phyloP scores from a whole-genome alignment of 2,329 filamentous ascomycete species.

The Microdochium trichocladiopsis region DNA sequence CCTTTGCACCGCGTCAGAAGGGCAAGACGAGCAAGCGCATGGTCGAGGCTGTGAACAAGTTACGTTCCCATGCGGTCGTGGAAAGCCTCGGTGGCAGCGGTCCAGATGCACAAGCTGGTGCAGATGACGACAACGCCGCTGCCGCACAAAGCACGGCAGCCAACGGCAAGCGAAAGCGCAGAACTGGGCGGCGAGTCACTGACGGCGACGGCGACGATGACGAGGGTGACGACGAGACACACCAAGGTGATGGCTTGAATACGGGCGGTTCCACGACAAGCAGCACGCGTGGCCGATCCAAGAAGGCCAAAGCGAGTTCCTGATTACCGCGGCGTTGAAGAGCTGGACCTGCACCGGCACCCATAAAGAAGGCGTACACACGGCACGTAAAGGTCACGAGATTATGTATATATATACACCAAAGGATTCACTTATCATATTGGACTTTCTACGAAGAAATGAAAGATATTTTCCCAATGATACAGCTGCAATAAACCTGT shows the following conservation, averaged over 20 bases:
- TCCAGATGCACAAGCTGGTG: background rate
- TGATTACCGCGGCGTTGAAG: no score
- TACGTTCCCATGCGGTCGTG: constrained; percentile 47
- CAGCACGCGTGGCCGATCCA: constrained; percentile 1
- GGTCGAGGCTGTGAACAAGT: constrained; percentile 63
- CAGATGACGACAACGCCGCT: constrained; percentile 2
- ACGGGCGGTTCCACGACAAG: constrained; percentile 4
- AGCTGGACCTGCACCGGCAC: no score
- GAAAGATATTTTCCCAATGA: no score
- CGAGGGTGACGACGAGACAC: constrained; percentile 1
- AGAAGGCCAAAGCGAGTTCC: constrained; percentile 3
- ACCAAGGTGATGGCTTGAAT: constrained; percentile 1
- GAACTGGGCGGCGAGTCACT: constrained; percentile 7
- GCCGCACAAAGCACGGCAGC: constrained; percentile 14
- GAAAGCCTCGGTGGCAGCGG: constrained; percentile 5
- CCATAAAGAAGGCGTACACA: no score
- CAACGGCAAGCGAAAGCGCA: constrained; percentile 6
- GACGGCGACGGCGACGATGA: constrained; percentile 12
- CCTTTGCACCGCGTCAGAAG: constrained; percentile 63
- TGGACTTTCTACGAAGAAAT: no score
- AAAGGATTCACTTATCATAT: no score
- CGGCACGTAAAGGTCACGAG: no score
- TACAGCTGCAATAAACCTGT: no score
- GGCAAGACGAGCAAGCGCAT: constrained; percentile 66
- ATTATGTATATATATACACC: no score